These are phyloP conservation scores for Pilasporangium apinafurcum DNA, from an alignment of 352 stramenopile species.

Conservation along the genomic window DNA sequence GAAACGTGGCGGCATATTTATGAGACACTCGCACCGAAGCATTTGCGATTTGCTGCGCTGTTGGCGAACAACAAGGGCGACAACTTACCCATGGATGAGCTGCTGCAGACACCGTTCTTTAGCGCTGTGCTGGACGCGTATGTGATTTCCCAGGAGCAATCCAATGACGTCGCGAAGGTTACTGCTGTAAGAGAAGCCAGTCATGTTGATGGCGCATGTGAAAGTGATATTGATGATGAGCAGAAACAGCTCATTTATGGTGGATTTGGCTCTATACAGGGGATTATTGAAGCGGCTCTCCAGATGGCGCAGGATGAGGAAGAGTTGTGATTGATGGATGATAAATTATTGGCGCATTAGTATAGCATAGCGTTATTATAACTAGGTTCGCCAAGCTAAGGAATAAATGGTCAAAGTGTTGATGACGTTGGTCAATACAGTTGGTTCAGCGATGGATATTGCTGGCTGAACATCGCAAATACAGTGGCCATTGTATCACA, in stretches of 20 bases:
- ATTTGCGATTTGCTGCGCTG: slow-evolving; percentile 49
- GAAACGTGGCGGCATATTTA: slow-evolving; percentile 69
- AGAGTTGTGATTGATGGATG: slow-evolving; percentile 24
- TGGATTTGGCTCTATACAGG: slow-evolving; percentile 27
- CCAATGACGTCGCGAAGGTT: slow-evolving; percentile 6
- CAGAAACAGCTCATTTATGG: slow-evolving; percentile 18
- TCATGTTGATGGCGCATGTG: not conserved
- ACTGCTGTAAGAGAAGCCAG: not conserved
- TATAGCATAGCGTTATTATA: too few relatives aligned
- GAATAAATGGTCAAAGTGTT: too few relatives aligned
- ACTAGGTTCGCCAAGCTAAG: too few relatives aligned
- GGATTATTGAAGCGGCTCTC: slow-evolving; percentile 51
- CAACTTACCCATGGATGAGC: slow-evolving; percentile 51
- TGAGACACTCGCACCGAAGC: slow-evolving; percentile 40
- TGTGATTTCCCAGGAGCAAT: slow-evolving; percentile 36
- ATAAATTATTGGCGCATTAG: too few relatives aligned
- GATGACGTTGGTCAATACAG: too few relatives aligned
- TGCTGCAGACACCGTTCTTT: slow-evolving; percentile 60
- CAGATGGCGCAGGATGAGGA: slow-evolving; percentile 59
- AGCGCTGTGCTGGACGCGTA: slow-evolving; percentile 59
- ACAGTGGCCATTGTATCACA: too few relatives aligned
- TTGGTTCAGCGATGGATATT: too few relatives aligned
- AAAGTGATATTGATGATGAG: slow-evolving; percentile 3
- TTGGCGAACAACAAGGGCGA: slow-evolving; percentile 59
- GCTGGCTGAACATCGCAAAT: too few relatives aligned